Evolutionary conservation across 345 rosid genomes (phyloP).

Genomic region (Populus simonii): DNA sequence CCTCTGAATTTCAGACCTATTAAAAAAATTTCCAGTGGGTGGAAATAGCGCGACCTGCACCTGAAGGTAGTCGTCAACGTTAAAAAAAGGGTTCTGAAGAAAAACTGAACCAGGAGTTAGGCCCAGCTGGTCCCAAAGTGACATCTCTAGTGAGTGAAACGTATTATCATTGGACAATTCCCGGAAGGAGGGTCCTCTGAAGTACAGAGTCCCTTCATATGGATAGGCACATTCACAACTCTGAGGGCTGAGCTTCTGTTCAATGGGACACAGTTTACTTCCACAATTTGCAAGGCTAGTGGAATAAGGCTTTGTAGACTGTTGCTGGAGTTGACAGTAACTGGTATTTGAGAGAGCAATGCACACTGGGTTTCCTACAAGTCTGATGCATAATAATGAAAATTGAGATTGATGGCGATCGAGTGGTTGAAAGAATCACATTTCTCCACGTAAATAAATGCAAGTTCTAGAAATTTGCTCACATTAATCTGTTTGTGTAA

Average conservation of each 20-base stretch:
- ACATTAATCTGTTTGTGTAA: slow-evolving; percentile 62
- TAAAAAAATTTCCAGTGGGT: slow-evolving; percentile 49
- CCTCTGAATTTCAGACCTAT: slow-evolving; percentile 58
- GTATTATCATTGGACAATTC: slow-evolving; percentile 51
- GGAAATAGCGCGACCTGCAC: slow-evolving; percentile 79
- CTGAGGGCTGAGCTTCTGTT: slow-evolving; percentile 86
- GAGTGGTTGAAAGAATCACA: neutral
- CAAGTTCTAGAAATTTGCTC: slow-evolving; percentile 18
- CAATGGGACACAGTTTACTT: slow-evolving; percentile 49
- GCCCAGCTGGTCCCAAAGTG: slow-evolving; percentile 66
- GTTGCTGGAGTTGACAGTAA: slow-evolving; percentile 72
- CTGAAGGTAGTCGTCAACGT: slow-evolving; percentile 84
- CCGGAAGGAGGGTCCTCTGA: slow-evolving; percentile 75
- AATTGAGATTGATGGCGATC: neutral
- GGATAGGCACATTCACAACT: slow-evolving; percentile 90
- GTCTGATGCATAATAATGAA: slow-evolving; percentile 41
- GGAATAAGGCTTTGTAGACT: slow-evolving; percentile 52
- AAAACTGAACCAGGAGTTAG: slow-evolving; percentile 82
- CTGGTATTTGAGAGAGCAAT: slow-evolving; percentile 54
- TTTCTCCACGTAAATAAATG: neutral
- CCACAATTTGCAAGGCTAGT: slow-evolving; percentile 77
- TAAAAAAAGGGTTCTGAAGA: slow-evolving; percentile 80
- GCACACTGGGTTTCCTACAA: slow-evolving; percentile 89
- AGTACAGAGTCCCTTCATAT: slow-evolving; percentile 77
- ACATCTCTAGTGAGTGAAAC: slow-evolving; percentile 77